Base-by-base conservation (phyloP, 2,329 filamentous ascomycete genomes). In the Clonostachys chloroleuca region DNA sequence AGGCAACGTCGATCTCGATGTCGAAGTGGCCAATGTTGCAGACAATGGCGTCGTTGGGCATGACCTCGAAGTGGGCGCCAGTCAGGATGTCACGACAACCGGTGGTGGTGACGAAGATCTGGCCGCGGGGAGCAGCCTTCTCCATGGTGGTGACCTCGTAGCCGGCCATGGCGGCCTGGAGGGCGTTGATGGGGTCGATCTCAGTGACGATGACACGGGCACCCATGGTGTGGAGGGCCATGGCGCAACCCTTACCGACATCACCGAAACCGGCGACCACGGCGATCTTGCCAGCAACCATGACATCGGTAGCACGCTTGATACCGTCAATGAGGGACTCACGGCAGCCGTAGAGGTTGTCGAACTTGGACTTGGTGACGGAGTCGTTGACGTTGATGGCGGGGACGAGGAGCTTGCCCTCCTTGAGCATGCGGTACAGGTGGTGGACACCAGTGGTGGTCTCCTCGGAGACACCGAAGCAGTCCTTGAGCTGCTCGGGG, bases 11-110 rank as follows among this genome's bases (percentile, higher is more conserved):
- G 64, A 99, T 99, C 81, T 99, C 94, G 64, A 96, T 95, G 73
- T 99, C 92, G 76, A 99, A 99, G 82, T 99, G 92, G 70, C 92
- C 92, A 77, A 99, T 99, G 84, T 99, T 99, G 91, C 92, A 97
- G 62, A 97, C 92, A 64, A 99, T 97, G 71, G 92, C 92, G 64
- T 99, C 92, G 77, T 97, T 96, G 67, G 80, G 81, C 92, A 99
- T 99, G 61, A 73, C 82, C 80, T 95, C 86, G 71, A 99, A 97
- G 84, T 99, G 92, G 66, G 79, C 75, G 69, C 86, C 90, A 62
- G 87, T 85, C 56, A 99, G 84, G 68, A 99, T 97, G 74, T 99
- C 94, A 80, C 92, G 87, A 89, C 92, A 99, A 65, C 92, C 92
- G 56, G 92, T 99, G 73, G 94, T 97, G 72, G 92, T 99, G 69